A percentile compares a stretch with the other conserved stretches of the same genome.
Evolutionary conservation across 2,329 filamentous ascomycete genomes (phyloP).

Genomic region (Fusarium annulatum): DNA sequence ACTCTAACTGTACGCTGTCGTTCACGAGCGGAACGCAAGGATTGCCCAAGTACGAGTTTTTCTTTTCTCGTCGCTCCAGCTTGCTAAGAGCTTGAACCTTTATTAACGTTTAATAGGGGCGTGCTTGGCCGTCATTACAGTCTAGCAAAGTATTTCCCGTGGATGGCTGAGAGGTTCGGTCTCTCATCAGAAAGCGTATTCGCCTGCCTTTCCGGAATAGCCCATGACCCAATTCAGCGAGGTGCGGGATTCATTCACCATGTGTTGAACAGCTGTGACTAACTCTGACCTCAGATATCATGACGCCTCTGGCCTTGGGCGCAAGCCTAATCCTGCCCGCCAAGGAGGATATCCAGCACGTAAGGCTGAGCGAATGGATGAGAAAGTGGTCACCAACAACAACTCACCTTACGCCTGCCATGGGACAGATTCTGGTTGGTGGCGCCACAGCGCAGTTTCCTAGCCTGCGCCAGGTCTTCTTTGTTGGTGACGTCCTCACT

Average conservation of each 20-base stretch:
- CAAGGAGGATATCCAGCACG: slow-evolving; percentile 86
- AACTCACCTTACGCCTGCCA: slow-evolving; percentile 92
- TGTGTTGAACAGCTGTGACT: neutral
- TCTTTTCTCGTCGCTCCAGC: neutral
- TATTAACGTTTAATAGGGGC: neutral
- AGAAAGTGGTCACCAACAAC: slow-evolving; percentile 77
- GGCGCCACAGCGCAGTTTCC: slow-evolving; percentile 79
- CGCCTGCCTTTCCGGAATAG: slow-evolving; percentile 86
- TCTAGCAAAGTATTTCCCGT: slow-evolving; percentile 1
- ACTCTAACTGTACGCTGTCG: neutral
- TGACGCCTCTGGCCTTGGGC: slow-evolving; percentile 91
- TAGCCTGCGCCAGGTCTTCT: slow-evolving; percentile 77
- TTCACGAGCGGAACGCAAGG: slow-evolving; percentile 1
- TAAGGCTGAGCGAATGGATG: slow-evolving; percentile 86
- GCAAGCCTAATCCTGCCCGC: slow-evolving; percentile 78
- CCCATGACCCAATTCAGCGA: slow-evolving; percentile 72
- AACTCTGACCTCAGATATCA: slow-evolving; percentile 69
- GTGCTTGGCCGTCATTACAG: slow-evolving; percentile 1
- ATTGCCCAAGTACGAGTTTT: neutral
- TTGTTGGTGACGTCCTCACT: slow-evolving; percentile 90
- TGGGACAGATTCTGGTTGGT: slow-evolving; percentile 95
- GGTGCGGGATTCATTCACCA: neutral
- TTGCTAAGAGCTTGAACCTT: neutral
- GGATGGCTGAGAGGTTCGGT: slow-evolving; percentile 64
- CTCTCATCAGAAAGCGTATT: slow-evolving; percentile 79